Evolutionary conservation across 257 asterid genomes (phyloP).

Genomic region (Misopates orontium): DNA sequence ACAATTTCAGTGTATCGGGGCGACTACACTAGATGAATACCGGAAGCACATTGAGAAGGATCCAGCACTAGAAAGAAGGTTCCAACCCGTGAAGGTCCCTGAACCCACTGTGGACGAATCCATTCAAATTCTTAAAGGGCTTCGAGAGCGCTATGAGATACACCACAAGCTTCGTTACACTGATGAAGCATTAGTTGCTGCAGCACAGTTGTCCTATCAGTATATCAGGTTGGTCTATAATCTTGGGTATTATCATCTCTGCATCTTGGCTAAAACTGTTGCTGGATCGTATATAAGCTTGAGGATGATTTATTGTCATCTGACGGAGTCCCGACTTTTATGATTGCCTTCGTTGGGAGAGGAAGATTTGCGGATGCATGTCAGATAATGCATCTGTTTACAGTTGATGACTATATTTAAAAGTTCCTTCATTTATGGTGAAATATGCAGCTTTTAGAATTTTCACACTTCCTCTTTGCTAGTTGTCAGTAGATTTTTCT

Average conservation of each 20-base stretch:
- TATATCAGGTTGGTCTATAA: constrained; percentile 67
- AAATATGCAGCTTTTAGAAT: too few relatives aligned
- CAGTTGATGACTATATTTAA: too few relatives aligned
- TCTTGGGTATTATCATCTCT: neutral
- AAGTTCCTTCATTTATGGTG: too few relatives aligned
- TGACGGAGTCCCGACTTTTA: neutral
- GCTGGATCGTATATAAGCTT: neutral
- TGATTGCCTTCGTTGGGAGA: neutral
- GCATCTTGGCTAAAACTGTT: neutral
- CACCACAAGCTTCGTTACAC: constrained; percentile 99
- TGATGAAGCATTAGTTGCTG: constrained; percentile 89
- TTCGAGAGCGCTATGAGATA: constrained; percentile 90
- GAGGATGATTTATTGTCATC: neutral
- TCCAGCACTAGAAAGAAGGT: constrained; percentile 96
- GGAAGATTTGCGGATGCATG: neutral
- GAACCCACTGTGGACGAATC: constrained; percentile 97
- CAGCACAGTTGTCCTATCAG: constrained; percentile 90
- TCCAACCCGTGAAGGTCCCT: constrained; percentile 97
- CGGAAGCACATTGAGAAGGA: constrained; percentile 94
- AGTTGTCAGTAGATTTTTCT: too few relatives aligned
- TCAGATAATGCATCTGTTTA: too few relatives aligned
- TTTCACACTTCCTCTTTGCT: too few relatives aligned
- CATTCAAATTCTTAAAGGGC: constrained; percentile 88
- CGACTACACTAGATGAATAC: constrained; percentile 94
- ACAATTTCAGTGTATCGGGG: constrained; percentile 84